These are phyloP conservation scores for Lupinus albus DNA, from an alignment of 306 rosid genomes.

Conservation along the genomic window DNA sequence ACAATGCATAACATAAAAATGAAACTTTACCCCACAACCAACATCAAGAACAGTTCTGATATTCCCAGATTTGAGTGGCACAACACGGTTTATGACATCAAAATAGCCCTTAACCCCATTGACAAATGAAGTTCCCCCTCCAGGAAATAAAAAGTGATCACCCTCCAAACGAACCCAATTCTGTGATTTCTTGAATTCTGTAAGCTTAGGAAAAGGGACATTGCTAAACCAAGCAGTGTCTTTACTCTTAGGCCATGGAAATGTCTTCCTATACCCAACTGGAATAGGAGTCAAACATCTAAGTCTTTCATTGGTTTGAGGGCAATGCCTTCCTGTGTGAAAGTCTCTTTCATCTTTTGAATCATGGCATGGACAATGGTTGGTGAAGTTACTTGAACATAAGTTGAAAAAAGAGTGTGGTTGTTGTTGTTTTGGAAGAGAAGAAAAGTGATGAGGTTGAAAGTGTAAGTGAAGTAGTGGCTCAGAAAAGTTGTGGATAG, in stretches of 20 bases:
- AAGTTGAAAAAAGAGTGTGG: neutral
- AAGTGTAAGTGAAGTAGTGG: slow-evolving; percentile 2
- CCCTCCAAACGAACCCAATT: slow-evolving; percentile 56
- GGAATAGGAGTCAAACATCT: slow-evolving; percentile 51
- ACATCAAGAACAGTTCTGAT: slow-evolving; percentile 58
- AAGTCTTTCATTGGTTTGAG: slow-evolving; percentile 25
- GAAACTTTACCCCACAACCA: slow-evolving; percentile 54
- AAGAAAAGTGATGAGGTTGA: slow-evolving; percentile 22
- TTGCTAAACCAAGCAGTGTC: slow-evolving; percentile 55
- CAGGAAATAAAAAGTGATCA: slow-evolving; percentile 51
- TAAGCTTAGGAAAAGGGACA: slow-evolving; percentile 51
- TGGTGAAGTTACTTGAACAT: slow-evolving; percentile 48
- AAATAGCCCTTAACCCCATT: slow-evolving; percentile 51
- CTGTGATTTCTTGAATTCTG: slow-evolving; percentile 52
- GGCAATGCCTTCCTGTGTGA: slow-evolving; percentile 57
- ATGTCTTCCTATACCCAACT: slow-evolving; percentile 40
- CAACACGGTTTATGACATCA: slow-evolving; percentile 30
- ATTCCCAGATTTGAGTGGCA: slow-evolving; percentile 43
- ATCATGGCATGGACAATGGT: slow-evolving; percentile 55
- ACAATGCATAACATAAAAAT: neutral
- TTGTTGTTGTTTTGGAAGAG: neutral
- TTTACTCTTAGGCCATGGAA: slow-evolving; percentile 54
- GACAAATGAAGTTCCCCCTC: slow-evolving; percentile 59
- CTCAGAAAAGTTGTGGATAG: neutral
- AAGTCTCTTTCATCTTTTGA: slow-evolving; percentile 13